These are phyloP conservation scores for Actinomucor elegans DNA, from an alignment of 371 early-diverging fungal species.

Conservation along the genomic window DNA sequence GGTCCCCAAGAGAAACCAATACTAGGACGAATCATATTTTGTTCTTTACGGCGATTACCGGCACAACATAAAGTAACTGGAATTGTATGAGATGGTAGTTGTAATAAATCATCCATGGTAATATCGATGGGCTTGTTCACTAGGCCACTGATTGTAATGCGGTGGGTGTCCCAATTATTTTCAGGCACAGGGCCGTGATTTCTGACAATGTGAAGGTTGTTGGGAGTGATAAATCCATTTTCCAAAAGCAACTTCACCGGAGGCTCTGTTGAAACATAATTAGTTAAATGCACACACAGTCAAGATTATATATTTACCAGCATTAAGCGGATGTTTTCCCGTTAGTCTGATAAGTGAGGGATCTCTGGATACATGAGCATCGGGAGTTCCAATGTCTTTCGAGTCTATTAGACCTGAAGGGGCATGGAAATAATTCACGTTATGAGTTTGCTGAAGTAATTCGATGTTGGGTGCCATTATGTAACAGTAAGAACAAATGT, in stretches of 20 bases:
- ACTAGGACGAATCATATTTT: slow-evolving; percentile 70
- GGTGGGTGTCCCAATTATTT: slow-evolving; percentile 45
- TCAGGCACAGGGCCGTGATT: slow-evolving; percentile 87
- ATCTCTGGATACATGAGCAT: slow-evolving; percentile 47
- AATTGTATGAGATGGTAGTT: slow-evolving; percentile 46
- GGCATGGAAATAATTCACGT: neutral
- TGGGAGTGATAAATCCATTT: slow-evolving; percentile 59
- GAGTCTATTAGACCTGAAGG: slow-evolving; percentile 17
- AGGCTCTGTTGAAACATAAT: slow-evolving; percentile 45
- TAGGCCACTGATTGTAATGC: slow-evolving; percentile 42
- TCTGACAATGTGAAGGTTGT: slow-evolving; percentile 63
- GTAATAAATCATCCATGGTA: slow-evolving; percentile 57
- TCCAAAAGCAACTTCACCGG: slow-evolving; percentile 47
- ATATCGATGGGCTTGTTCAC: slow-evolving; percentile 49
- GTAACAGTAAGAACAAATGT: neutral
- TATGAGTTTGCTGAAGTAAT: neutral
- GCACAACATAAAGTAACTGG: slow-evolving; percentile 75
- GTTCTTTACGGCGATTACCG: slow-evolving; percentile 83
- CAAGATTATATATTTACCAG: slow-evolving; percentile 32
- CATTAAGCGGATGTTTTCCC: slow-evolving; percentile 63
- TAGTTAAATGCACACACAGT: neutral
- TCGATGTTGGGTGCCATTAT: slow-evolving; percentile 13
- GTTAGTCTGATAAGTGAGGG: slow-evolving; percentile 47
- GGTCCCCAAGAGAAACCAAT: slow-evolving; percentile 59
- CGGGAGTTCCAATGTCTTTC: slow-evolving; percentile 47